phyloP scores from a whole-genome alignment of 495 filamentous ascomycete species.

The Penicillium nucicola region DNA sequence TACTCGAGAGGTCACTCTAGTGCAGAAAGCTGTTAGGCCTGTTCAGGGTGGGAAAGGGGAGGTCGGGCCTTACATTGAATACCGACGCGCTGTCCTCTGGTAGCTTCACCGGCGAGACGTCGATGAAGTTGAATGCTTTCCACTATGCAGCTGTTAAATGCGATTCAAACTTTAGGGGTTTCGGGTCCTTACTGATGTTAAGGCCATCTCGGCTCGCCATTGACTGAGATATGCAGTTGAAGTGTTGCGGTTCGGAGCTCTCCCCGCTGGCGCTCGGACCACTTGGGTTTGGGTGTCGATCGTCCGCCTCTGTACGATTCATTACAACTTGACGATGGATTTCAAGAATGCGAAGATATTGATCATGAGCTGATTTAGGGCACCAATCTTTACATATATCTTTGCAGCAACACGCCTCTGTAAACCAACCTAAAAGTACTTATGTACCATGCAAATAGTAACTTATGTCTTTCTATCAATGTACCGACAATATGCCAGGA shows the following conservation, averaged over 20 bases:
- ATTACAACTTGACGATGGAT: too few relatives aligned
- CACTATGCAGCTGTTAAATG: conserved; percentile 54
- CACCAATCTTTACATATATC: too few relatives aligned
- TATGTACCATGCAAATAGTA: neutral
- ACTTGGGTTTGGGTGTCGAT: conserved; percentile 11
- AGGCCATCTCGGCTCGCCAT: conserved; percentile 46
- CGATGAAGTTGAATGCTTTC: conserved; percentile 99
- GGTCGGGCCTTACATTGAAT: conserved; percentile 55
- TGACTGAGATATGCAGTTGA: conserved; percentile 11
- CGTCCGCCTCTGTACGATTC: neutral
- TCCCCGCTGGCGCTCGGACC: conserved; percentile 29
- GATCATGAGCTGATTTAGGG: too few relatives aligned
- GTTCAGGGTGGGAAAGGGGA: conserved; percentile 9
- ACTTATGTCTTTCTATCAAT: neutral
- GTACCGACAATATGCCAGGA: neutral
- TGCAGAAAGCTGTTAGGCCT: conserved; percentile 6
- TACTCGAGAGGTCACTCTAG: conserved; percentile 61
- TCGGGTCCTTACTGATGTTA: conserved; percentile 39
- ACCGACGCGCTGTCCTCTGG: conserved; percentile 65
- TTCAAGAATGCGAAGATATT: too few relatives aligned
- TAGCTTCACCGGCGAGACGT: conserved; percentile 79
- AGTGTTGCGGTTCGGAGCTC: conserved; percentile 16
- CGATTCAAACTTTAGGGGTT: too few relatives aligned
- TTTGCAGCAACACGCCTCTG: too few relatives aligned
- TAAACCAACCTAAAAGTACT: too few relatives aligned